Conservation (phyloP, 1,284 basidiomycete species). For the Heterobasidion annosum region DNA sequence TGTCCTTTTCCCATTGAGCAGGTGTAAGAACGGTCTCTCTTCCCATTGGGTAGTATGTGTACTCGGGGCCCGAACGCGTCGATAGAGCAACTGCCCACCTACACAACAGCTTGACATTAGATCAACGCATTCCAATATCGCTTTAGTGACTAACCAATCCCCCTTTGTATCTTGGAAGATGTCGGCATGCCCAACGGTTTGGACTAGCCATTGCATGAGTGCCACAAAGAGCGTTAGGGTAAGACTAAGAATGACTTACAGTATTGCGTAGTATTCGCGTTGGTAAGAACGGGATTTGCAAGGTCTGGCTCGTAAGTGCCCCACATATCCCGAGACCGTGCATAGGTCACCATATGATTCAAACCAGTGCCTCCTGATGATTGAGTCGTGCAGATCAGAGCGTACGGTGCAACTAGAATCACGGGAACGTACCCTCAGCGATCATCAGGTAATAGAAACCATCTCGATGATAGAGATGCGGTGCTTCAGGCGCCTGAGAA, state of each 20-base stretch:
- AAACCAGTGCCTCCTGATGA: slow-evolving; percentile 19
- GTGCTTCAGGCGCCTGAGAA: slow-evolving; percentile 19
- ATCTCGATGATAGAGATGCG: slow-evolving; percentile 18
- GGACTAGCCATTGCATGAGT: slow-evolving; percentile 6
- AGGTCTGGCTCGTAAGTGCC: slow-evolving; percentile 17
- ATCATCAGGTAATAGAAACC: slow-evolving; percentile 21
- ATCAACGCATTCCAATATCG: background rate
- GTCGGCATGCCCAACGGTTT: slow-evolving; percentile 22
- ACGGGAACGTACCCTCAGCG: slow-evolving; percentile 16
- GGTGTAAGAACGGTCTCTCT: slow-evolving; percentile 18
- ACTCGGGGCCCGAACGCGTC: slow-evolving; percentile 12
- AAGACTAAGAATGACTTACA: slow-evolving; percentile 7
- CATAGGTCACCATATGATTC: slow-evolving; percentile 23
- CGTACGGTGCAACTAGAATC: background rate
- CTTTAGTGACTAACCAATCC: slow-evolving; percentile 13
- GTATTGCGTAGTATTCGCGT: slow-evolving; percentile 16
- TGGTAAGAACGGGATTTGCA: slow-evolving; percentile 17
- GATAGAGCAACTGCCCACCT: slow-evolving; percentile 16
- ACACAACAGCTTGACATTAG: background rate
- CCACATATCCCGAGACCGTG: slow-evolving; percentile 17
- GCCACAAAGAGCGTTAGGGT: background rate
- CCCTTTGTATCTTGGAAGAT: slow-evolving; percentile 17
- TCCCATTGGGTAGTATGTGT: slow-evolving; percentile 17
- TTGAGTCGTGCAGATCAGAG: background rate
- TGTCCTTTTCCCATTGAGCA: slow-evolving; percentile 15